Base-by-base conservation (phyloP, 73 alveolate genomes). In the Paramecium caudatum region DNA sequence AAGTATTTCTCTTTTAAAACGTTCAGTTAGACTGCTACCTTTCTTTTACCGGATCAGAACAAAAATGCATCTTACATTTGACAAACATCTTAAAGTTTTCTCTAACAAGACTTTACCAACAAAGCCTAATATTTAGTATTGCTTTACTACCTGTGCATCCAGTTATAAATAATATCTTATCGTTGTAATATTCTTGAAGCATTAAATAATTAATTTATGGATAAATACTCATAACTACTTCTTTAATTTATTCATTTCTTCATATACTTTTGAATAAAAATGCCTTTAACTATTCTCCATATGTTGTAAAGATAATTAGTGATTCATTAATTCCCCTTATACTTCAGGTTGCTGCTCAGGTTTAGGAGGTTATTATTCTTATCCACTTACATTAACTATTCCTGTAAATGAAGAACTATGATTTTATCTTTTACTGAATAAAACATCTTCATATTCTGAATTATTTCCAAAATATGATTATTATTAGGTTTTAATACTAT, bases 21-120 rank as follows among this genome's bases (percentile, higher is more conserved):
- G 90, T 43, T 94, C 98, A 33, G 69, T 82, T 50, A 83, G 93
- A 48, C 93, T 70, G 27, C 91, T 91, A 30, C 93, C 91, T 30
- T 55, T 91, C 82, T 82, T 94, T 47, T 92, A 82, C 61, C 95
- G 82, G 6, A 95, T 92, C 85, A 91, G 91, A 21, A 94, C 90
- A 90, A 88, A 95, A 34, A 95, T 70, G 13, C 86, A 50, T 47
- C 92, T 37, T 25, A 95, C 91, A 19, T 86, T 93, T 5, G 98
- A 94, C 7, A 95, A 83, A 32, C 95, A 69, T 50, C 95, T 90
- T 68, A 94, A 61, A 32, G 92, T 47, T 90, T 94, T 94, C 86
- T 95, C 98, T 6, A 94, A 85, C 21, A 94, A 36, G 43, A 94
- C 98, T 81, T 95, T 95, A 63, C 98, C 98, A 33, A 95, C 90